Percentiles rank a stretch among this genome's conserved stretches.
These are phyloP conservation scores for Crithidia expoeki DNA, from an alignment of 208 protist genomes.

Conservation along the genomic window DNA sequence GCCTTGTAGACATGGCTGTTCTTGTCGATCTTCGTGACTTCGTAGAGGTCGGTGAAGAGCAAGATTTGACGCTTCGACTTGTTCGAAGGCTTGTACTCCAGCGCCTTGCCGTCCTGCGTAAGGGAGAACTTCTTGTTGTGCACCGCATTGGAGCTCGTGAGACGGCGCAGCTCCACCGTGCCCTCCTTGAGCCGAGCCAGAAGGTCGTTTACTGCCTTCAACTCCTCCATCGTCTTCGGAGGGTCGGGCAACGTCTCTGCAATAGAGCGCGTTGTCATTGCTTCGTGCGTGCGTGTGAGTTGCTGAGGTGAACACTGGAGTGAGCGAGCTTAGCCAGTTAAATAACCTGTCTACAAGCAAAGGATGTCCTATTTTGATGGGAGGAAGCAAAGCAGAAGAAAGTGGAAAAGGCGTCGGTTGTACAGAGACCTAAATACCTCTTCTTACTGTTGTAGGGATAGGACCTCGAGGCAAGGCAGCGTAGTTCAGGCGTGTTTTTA, in stretches of 20 bases:
- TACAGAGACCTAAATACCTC: no score
- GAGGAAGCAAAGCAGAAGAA: no score
- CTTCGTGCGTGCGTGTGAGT: no score
- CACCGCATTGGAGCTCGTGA: slow-evolving; percentile 25
- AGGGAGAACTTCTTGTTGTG: slow-evolving; percentile 33
- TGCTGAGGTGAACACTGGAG: no score
- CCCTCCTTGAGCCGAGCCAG: slow-evolving; percentile 16
- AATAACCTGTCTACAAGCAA: no score
- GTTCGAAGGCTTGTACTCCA: slow-evolving; percentile 55
- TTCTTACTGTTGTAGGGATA: no score
- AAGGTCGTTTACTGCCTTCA: slow-evolving; percentile 31
- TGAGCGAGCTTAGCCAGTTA: no score
- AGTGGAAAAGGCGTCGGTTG: no score
- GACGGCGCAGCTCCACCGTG: slow-evolving; percentile 17
- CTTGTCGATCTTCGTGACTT: slow-evolving; percentile 46
- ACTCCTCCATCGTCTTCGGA: slow-evolving; percentile 28
- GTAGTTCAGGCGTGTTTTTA: no score
- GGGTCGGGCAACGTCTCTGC: slow-evolving; percentile 19
- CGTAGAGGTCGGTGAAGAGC: slow-evolving; percentile 56
- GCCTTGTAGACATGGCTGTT: slow-evolving; percentile 51
- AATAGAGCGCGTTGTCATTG: slow-evolving; percentile 21
- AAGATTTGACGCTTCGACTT: slow-evolving; percentile 45
- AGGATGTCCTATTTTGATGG: no score
- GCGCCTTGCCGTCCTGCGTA: slow-evolving; percentile 34
- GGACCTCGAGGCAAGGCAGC: no score